These are phyloP conservation scores for Arthromyces matolae DNA, from an alignment of 768 basidiomycete genomes.

Conservation along the genomic window DNA sequence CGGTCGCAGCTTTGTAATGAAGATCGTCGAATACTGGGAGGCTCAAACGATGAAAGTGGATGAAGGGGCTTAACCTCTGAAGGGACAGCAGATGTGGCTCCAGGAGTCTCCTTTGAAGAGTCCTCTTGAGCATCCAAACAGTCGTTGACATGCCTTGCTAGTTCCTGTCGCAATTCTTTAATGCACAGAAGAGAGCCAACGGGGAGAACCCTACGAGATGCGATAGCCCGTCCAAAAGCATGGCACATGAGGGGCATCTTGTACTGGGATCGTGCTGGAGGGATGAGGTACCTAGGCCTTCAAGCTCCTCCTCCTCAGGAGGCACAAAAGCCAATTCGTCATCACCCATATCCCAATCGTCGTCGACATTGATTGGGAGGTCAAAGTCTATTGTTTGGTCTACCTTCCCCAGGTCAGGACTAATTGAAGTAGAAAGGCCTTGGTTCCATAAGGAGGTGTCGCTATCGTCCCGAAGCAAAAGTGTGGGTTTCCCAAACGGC, in stretches of 20 bases:
- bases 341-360: constrained; percentile 71
- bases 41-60: constrained; percentile 7
- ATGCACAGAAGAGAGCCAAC: background rate
- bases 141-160: constrained; percentile 51
- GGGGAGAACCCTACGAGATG: constrained; percentile 12
- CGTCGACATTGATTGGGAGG: constrained; percentile 29
- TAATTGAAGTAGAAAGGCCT: constrained; percentile 6
- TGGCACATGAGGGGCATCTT: constrained; percentile 27
- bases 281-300: background rate
- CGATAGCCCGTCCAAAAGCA: constrained; percentile 15
- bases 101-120: background rate
- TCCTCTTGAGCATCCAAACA: constrained; percentile 39
- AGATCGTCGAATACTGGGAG: constrained; percentile 15
- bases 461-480: constrained; percentile 12
- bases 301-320: constrained; percentile 22
- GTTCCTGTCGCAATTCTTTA: constrained; percentile 33
- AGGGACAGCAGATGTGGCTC: background rate
- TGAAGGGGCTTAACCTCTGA: constrained; percentile 4
- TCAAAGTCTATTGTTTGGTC: constrained; percentile 24
- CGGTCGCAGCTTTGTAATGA: constrained; percentile 16
- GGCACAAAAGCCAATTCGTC: constrained; percentile 42
- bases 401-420: background rate
- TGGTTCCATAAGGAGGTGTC: constrained; percentile 2
- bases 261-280: constrained; percentile 3
- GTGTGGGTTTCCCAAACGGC: constrained; percentile 19